A percentile compares a stretch with the other conserved stretches of the same genome.
Evolutionary conservation across 345 rosid genomes (phyloP).

Genomic region (Physaria fendleri): DNA sequence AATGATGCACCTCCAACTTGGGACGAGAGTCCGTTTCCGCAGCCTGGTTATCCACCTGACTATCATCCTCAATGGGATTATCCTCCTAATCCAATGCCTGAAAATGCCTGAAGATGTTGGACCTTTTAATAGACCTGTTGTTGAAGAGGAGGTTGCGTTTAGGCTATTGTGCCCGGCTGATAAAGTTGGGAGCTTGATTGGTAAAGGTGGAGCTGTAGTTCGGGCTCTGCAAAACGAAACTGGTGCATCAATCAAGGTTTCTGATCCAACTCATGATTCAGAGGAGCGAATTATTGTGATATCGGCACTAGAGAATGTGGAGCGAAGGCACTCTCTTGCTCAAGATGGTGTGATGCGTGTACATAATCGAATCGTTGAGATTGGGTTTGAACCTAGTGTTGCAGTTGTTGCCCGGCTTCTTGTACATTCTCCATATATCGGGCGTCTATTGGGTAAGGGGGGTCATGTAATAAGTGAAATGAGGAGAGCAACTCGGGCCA

Average conservation of each 20-base stretch:
- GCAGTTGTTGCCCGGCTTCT: constrained; percentile 70
- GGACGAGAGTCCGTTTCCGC: constrained; percentile 40
- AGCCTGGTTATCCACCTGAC: constrained; percentile 43
- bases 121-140: constrained; percentile 40
- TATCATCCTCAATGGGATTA: constrained; percentile 44
- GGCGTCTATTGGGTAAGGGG: constrained; percentile 64
- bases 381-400: constrained; percentile 63
- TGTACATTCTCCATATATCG: constrained; percentile 55
- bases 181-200: constrained; percentile 75
- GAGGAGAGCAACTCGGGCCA: constrained; percentile 70
- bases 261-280: constrained; percentile 48
- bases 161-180: constrained; percentile 64
- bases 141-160: constrained; percentile 57
- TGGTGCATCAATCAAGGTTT: constrained; percentile 64
- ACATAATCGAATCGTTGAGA: constrained; percentile 59
- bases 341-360: constrained; percentile 74
- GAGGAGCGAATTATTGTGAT: constrained; percentile 66
- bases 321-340: constrained; percentile 60
- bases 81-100: constrained; percentile 50
- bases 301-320: constrained; percentile 72
- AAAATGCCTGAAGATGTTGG: constrained; percentile 45
- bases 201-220: constrained; percentile 68
- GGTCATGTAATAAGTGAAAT: constrained; percentile 62
- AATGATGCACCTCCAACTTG: constrained; percentile 35
- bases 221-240: constrained; percentile 60